phyloP scores from a whole-genome alignment of 2,329 filamentous ascomycete genomes.

The Malbranchea zuffiana region DNA sequence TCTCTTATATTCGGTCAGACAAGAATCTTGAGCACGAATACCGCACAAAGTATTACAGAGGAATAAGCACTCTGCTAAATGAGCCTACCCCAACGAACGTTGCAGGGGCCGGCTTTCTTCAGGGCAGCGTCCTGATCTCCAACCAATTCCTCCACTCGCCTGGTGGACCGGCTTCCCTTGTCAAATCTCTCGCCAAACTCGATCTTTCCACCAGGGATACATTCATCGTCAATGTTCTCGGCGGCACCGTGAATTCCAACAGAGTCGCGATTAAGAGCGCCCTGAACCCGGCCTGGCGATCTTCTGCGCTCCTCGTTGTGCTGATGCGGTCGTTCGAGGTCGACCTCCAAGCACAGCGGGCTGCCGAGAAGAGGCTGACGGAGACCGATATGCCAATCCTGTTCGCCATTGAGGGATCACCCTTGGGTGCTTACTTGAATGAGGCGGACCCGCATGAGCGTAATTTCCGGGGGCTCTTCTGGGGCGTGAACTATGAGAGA shows the following conservation, averaged over 20 bases:
- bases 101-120: too few relatives aligned
- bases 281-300: slow-evolving; percentile 7
- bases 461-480: slow-evolving; percentile 33
- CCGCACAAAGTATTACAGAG: too few relatives aligned
- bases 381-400: too few relatives aligned
- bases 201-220: slow-evolving; percentile 15
- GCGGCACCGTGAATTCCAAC: slow-evolving; percentile 29
- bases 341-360: slow-evolving; percentile 22
- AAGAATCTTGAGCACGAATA: too few relatives aligned
- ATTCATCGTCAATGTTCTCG: slow-evolving; percentile 23
- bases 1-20: too few relatives aligned
- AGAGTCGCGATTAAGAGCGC: slow-evolving; percentile 25
- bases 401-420: too few relatives aligned
- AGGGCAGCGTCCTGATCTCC: too few relatives aligned
- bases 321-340: slow-evolving; percentile 25
- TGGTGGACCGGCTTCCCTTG: slow-evolving; percentile 22
- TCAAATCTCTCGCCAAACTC: slow-evolving; percentile 26
- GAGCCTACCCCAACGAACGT: too few relatives aligned
- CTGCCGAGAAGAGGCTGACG: slow-evolving; percentile 29
- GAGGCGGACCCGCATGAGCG: slow-evolving; percentile 27
- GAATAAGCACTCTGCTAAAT: too few relatives aligned
- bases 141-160: slow-evolving; percentile 22
- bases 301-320: slow-evolving; percentile 14
- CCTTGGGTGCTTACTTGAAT: slow-evolving; percentile 33
- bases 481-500: slow-evolving; percentile 30